These are phyloP conservation scores for Drechslerella coelobrocha DNA, from an alignment of 2,329 filamentous ascomycete genomes.

Conservation along the genomic window DNA sequence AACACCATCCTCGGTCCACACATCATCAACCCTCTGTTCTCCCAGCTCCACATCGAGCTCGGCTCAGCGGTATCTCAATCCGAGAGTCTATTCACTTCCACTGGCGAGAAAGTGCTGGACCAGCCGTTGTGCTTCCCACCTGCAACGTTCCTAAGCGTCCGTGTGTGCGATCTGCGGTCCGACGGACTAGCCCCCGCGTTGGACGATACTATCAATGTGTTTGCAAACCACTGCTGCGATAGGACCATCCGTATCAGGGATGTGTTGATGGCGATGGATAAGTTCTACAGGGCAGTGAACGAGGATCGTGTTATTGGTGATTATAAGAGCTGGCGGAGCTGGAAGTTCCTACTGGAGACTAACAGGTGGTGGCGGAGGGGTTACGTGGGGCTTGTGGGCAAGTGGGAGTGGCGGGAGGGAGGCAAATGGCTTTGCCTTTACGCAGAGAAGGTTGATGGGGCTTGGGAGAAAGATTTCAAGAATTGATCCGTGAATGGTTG, in stretches of 20 bases:
- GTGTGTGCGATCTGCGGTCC: constrained; percentile 32
- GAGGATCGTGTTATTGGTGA: constrained; percentile 39
- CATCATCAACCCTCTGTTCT: constrained; percentile 36
- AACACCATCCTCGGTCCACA: constrained; percentile 37
- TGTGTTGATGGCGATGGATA: constrained; percentile 31
- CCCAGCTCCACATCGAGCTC: constrained; percentile 28
- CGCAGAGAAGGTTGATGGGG: constrained; percentile 31
- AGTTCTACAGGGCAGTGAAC: constrained; percentile 40
- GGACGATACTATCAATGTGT: constrained; percentile 33
- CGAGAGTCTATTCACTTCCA: constrained; percentile 20
- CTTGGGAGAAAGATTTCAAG: constrained; percentile 48
- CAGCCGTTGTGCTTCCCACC: constrained; percentile 38
- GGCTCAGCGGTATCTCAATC: constrained; percentile 11
- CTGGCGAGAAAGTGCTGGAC: constrained; percentile 23
- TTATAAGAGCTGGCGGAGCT: constrained; percentile 41
- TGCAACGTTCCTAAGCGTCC: constrained; percentile 18
- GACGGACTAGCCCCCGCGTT: constrained; percentile 34
- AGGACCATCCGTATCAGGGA: constrained; percentile 33
- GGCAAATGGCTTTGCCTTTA: constrained; percentile 31
- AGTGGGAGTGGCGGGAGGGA: constrained; percentile 45
- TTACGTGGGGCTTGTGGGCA: constrained; percentile 26
- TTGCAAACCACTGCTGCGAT: constrained; percentile 40
- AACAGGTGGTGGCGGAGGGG: constrained; percentile 48
- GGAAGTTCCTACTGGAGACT: constrained; percentile 46
- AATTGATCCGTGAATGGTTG: constrained; percentile 17